phyloP scores from a whole-genome alignment of 305 asterid genomes.

The Plantago coronopus region DNA sequence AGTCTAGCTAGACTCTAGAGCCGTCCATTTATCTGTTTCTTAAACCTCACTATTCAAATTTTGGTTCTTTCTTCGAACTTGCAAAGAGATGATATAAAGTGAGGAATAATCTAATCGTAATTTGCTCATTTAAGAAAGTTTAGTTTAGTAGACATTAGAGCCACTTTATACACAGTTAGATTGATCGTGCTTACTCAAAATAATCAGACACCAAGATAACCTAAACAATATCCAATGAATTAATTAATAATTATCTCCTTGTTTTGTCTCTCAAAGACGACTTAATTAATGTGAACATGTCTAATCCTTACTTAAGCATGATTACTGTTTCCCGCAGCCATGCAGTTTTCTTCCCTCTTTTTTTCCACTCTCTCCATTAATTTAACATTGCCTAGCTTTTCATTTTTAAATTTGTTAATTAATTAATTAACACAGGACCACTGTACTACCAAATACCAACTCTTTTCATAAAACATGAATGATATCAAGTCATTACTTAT shows the following conservation, averaged over 20 bases:
- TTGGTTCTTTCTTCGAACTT: not conserved
- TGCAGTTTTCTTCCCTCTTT: conserved; percentile 21
- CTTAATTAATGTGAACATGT: not conserved
- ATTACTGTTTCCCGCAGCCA: conserved; percentile 25
- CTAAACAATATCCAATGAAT: conserved; percentile 1
- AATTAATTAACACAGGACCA: conserved; percentile 2
- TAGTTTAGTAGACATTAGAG: conserved; percentile 13
- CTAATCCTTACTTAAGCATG: conserved; percentile 10
- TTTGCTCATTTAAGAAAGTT: conserved; percentile 28
- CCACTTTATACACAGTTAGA: conserved; percentile 8
- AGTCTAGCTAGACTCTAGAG: no score
- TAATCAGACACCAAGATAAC: conserved; percentile 14
- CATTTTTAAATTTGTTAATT: conserved; percentile 2
- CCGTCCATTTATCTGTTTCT: no score
- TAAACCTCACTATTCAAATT: no score
- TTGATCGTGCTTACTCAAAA: conserved; percentile 12
- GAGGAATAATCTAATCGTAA: not conserved
- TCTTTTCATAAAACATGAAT: not conserved
- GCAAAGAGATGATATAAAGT: not conserved
- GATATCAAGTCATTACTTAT: no score
- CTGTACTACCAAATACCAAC: conserved; percentile 15
- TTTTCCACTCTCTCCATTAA: not conserved
- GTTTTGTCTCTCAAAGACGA: not conserved
- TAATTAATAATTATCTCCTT: not conserved
- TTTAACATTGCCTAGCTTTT: not conserved